Evolutionary conservation across 1,284 basidiomycete species (phyloP).

Genomic region (Wallemia ichthyophaga): DNA sequence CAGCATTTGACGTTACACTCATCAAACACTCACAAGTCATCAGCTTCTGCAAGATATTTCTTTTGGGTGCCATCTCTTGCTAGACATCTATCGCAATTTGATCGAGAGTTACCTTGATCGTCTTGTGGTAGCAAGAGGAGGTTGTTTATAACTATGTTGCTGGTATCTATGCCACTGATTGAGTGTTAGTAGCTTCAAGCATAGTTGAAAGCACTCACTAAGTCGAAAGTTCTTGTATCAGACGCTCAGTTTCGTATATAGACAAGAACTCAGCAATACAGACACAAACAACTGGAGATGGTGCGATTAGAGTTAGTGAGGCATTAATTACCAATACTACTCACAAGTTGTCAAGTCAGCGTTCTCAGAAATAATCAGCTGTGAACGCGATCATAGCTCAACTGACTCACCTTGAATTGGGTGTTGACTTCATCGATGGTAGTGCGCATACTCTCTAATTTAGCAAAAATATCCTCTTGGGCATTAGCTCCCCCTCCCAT

Average conservation of each 20-base stretch:
- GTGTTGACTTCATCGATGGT: slow-evolving; percentile 97
- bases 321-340: not conserved
- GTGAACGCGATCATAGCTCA: too few relatives aligned
- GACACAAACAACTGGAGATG: slow-evolving; percentile 59
- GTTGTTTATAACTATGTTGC: slow-evolving; percentile 96
- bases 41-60: slow-evolving; percentile 75
- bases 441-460: slow-evolving; percentile 83
- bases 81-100: slow-evolving; percentile 78
- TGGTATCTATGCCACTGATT: slow-evolving; percentile 66
- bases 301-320: not conserved
- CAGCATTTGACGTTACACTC: too few relatives aligned
- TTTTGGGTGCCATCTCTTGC: slow-evolving; percentile 94
- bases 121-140: slow-evolving; percentile 60
- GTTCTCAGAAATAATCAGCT: slow-evolving; percentile 2
- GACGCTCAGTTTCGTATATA: slow-evolving; percentile 86
- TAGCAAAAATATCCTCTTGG: slow-evolving; percentile 93
- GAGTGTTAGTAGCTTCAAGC: not conserved
- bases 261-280: slow-evolving; percentile 97
- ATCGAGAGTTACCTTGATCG: slow-evolving; percentile 27
- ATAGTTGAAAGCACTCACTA: slow-evolving; percentile 20
- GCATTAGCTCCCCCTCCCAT: slow-evolving; percentile 65
- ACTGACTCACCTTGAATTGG: slow-evolving; percentile 96
- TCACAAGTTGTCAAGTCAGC: not conserved
- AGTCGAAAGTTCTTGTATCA: slow-evolving; percentile 79
- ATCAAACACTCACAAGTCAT: slow-evolving; percentile 65